phyloP scores from a whole-genome alignment of 2,329 filamentous ascomycete genomes.

The Calycina marina region DNA sequence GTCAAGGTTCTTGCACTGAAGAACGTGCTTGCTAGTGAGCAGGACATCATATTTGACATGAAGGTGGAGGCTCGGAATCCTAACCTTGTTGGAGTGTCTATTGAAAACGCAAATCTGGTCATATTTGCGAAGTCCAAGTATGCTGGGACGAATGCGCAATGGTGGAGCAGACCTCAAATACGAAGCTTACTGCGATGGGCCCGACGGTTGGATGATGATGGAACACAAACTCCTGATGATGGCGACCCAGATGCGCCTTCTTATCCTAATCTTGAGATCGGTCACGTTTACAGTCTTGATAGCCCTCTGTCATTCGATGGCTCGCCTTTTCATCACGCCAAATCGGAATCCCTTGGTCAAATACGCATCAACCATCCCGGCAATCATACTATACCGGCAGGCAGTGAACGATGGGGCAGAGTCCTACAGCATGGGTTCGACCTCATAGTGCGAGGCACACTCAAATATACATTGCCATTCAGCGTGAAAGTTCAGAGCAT shows the following conservation, averaged over 20 bases:
- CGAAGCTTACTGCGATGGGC: slow-evolving; percentile 22
- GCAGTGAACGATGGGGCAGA: slow-evolving; percentile 75
- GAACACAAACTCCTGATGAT: slow-evolving; percentile 15
- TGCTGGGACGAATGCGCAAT: slow-evolving; percentile 48
- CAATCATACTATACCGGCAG: slow-evolving; percentile 72
- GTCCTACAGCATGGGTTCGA: slow-evolving; percentile 89
- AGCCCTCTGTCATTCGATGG: slow-evolving; percentile 81
- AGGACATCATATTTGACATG: slow-evolving; percentile 89
- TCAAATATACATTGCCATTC: slow-evolving; percentile 62
- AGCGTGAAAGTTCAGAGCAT: slow-evolving; percentile 45
- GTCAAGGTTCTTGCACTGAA: slow-evolving; percentile 69
- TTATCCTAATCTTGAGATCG: slow-evolving; percentile 80
- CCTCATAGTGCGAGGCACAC: slow-evolving; percentile 76
- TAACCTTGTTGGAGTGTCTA: slow-evolving; percentile 76
- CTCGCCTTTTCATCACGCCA: slow-evolving; percentile 65
- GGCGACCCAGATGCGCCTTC: slow-evolving; percentile 46
- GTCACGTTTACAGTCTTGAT: slow-evolving; percentile 74
- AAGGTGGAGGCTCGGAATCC: slow-evolving; percentile 81
- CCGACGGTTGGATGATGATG: slow-evolving; percentile 18
- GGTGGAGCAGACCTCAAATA: slow-evolving; percentile 33
- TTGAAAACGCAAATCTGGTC: slow-evolving; percentile 78
- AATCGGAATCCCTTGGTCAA: slow-evolving; percentile 64
- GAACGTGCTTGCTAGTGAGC: slow-evolving; percentile 84
- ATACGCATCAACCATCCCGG: slow-evolving; percentile 72
- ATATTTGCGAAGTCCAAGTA: slow-evolving; percentile 91